phyloP scores from a whole-genome alignment of 2,329 filamentous ascomycete species.

The Exophiala mesophila region DNA sequence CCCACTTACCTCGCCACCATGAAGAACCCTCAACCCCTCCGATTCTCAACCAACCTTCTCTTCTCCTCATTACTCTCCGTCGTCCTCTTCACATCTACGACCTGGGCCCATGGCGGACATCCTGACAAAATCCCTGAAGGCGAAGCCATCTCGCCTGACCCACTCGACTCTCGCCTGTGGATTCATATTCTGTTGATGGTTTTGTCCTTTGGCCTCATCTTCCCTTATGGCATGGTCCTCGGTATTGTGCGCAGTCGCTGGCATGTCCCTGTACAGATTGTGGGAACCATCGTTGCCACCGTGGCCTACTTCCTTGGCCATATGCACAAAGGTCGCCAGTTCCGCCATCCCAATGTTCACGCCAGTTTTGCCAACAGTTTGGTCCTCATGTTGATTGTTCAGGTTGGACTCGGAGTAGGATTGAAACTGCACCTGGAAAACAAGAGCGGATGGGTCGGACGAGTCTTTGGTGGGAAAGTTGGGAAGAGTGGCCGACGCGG shows the following conservation, averaged over 20 bases:
- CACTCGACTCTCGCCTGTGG: conserved; percentile 84
- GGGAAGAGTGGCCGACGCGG: conserved; percentile 49
- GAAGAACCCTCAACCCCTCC: too few species aligned
- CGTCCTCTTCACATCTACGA: conserved; percentile 9
- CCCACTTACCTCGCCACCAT: too few species aligned
- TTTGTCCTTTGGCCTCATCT: conserved; percentile 83
- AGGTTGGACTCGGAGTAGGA: conserved; percentile 78
- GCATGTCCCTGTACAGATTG: conserved; percentile 84
- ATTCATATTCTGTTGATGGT: conserved; percentile 86
- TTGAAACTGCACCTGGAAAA: conserved; percentile 83
- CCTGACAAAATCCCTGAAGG: conserved; percentile 62
- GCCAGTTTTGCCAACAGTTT: conserved; percentile 72
- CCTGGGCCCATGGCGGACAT: conserved; percentile 50
- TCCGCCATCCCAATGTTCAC: conserved; percentile 70
- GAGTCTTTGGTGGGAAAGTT: conserved; percentile 45
- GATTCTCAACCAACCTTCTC: too few species aligned
- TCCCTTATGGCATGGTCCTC: conserved; percentile 91
- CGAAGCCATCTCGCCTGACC: conserved; percentile 63
- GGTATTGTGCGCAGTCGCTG: conserved; percentile 86
- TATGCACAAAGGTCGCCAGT: conserved; percentile 81
- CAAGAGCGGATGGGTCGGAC: conserved; percentile 64
- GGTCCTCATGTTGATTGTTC: conserved; percentile 71
- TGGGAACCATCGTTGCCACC: conserved; percentile 70
- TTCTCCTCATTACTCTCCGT: too few species aligned
- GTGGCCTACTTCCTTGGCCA: conserved; percentile 90